Evolutionary conservation across 495 filamentous ascomycete species (phyloP), one percentile per base, ranked within the genome.

Genomic region (Daldinia childiae): DNA sequence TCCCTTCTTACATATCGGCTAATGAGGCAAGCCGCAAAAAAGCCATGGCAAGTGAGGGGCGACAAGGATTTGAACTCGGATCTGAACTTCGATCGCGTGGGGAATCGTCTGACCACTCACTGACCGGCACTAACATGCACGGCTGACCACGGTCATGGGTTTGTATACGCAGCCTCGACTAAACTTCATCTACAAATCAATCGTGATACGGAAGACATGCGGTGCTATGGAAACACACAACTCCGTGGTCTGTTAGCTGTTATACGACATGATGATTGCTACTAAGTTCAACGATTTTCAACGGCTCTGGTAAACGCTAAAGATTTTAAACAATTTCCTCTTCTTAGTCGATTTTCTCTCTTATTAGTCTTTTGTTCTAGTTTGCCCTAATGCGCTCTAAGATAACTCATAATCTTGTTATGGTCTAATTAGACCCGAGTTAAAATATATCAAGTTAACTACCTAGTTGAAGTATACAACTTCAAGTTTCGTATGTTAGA

Each of bases 1-100:
- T 73, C 71, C 58, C 57, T 66, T 67, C 41, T 12, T 72, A 73
- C 62, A 69, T 73, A 66, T 73, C 71, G 71, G 71, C 71, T 73
- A 73, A 73, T 69, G 66, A 73, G 66, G 71, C 56, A 73, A 68
- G 62, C 71, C 65, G 58, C 51, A 48, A 73, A 67, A 67, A 67
- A 62, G 61, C 27, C 54, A 60, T 56, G 54, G 11, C 17, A 63
- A 62, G 54, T 68, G 71, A 66, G 65, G 65, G 65, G 65, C 34
- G 62, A 66, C 71, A 69, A 69, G 71, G 71, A 29, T 73, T 54
- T 19, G 7, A 27, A 55, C 41, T 63, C 66, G 66, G 62, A 69
- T 66, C 65, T 69, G 45, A 58, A 65, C 56, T 39, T 69, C 71
- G 71, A 73, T 73, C 71, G 65, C 66, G 65, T 73, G 71, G 71